Percentiles rank a stretch among this genome's conserved stretches.
These are phyloP conservation scores for Pterocarpus macrocarpus DNA, from an alignment of 306 rosid genomes.

Conservation along the genomic window DNA sequence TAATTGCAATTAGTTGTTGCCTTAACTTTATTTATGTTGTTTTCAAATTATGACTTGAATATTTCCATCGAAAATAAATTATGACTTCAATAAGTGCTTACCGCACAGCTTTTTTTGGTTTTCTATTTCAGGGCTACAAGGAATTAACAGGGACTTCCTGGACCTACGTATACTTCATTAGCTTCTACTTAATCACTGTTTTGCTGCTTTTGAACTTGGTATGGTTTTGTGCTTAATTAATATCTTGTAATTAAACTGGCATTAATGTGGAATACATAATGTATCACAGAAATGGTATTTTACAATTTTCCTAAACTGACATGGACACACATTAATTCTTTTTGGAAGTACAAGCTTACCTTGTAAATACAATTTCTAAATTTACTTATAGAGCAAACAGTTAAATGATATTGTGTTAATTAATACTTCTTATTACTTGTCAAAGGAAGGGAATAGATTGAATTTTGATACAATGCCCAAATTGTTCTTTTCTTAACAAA, in stretches of 20 bases:
- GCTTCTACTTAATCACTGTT: constrained; percentile 87
- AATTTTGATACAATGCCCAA: constrained; percentile 28
- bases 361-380: constrained; percentile 18
- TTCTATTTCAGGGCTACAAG: constrained; percentile 81
- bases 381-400: constrained; percentile 15
- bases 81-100: constrained; percentile 30
- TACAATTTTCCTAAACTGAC: constrained; percentile 20
- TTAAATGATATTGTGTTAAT: constrained; percentile 34
- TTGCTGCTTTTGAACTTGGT: constrained; percentile 95
- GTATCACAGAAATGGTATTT: constrained; percentile 15
- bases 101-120: constrained; percentile 36
- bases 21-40: constrained; percentile 20
- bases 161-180: constrained; percentile 75
- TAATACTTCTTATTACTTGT: constrained; percentile 2
- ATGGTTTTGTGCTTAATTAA: constrained; percentile 41
- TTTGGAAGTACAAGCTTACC: background rate
- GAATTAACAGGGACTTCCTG: constrained; percentile 84
- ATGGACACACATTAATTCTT: constrained; percentile 8
- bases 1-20: constrained; percentile 35
- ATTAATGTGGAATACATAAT: constrained; percentile 14
- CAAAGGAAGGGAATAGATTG: constrained; percentile 27
- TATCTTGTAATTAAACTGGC: constrained; percentile 17
- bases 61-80: background rate
- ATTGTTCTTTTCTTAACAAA: background rate
- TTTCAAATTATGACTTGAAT: constrained; percentile 16